These are phyloP conservation scores for Flueggea neowawraea DNA, from an alignment of 441 rosid genomes.

Conservation along the genomic window DNA sequence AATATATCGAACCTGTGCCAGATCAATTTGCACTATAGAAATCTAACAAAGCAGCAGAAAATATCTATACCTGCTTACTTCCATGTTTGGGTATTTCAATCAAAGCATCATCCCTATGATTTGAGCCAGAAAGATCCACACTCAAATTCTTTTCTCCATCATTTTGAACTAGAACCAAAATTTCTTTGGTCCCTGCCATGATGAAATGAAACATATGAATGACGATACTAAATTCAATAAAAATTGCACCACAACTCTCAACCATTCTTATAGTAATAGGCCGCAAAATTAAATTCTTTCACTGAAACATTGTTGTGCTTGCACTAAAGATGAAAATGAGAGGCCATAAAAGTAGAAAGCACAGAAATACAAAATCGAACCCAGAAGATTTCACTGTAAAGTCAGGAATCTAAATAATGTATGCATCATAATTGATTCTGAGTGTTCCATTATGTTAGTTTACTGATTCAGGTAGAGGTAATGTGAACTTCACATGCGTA, in stretches of 20 bases:
- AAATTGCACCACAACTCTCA: not conserved
- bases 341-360: not conserved
- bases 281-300: conserved; percentile 3
- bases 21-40: too few relatives aligned
- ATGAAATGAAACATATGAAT: conserved; percentile 21
- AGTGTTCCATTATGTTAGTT: too few relatives aligned
- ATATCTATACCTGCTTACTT: conserved; percentile 35
- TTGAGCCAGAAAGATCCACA: conserved; percentile 38
- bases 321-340: not conserved
- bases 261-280: not conserved
- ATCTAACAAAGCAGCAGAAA: not conserved
- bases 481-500: too few relatives aligned
- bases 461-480: too few relatives aligned
- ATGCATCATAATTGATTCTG: too few relatives aligned
- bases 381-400: not conserved
- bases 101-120: conserved; percentile 19
- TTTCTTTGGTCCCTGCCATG: conserved; percentile 38
- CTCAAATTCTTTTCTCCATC: conserved; percentile 46
- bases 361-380: not conserved
- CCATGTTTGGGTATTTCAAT: conserved; percentile 38
- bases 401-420: too few relatives aligned
- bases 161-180: conserved; percentile 59
- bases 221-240: not conserved
- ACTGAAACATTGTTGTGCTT: not conserved
- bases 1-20: not conserved